Evolutionary conservation across 2,329 filamentous ascomycete genomes (phyloP).

Genomic region (Botrytis elliptica): DNA sequence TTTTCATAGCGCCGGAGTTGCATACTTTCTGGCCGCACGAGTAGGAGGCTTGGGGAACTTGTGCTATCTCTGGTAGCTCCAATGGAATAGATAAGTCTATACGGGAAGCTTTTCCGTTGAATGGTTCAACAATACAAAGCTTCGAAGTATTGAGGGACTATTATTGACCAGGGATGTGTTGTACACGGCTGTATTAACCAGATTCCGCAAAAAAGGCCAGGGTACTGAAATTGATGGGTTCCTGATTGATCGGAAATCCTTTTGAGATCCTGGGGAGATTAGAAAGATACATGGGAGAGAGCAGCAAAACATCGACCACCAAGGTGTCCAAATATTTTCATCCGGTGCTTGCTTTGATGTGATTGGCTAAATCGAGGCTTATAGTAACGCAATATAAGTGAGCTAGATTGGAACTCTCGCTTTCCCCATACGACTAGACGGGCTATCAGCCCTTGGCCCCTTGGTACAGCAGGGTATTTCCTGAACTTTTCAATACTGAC

Average conservation of each 20-base stretch:
- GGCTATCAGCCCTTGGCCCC: neutral
- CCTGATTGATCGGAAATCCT: neutral
- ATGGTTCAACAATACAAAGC: neutral
- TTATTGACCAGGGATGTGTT: conserved; percentile 8
- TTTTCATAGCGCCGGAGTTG: too few relatives aligned
- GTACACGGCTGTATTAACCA: conserved; percentile 4
- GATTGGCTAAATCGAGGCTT: neutral
- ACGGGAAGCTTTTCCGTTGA: conserved; percentile 10
- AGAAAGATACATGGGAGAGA: neutral
- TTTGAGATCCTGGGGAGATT: neutral
- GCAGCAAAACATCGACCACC: neutral
- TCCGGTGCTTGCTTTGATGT: neutral
- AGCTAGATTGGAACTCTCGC: neutral
- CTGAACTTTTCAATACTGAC: neutral
- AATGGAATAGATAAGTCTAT: neutral
- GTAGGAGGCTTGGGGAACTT: neutral
- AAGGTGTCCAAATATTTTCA: neutral
- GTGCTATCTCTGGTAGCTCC: neutral
- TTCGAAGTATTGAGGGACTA: conserved; percentile 4
- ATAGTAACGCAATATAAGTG: neutral
- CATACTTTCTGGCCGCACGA: too few relatives aligned
- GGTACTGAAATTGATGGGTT: conserved; percentile 1
- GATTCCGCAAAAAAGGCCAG: neutral
- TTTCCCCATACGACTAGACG: neutral
- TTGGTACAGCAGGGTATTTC: neutral